Base-by-base conservation (phyloP, 768 basidiomycete genomes). In the Tylopilus rubrobrunneus region DNA sequence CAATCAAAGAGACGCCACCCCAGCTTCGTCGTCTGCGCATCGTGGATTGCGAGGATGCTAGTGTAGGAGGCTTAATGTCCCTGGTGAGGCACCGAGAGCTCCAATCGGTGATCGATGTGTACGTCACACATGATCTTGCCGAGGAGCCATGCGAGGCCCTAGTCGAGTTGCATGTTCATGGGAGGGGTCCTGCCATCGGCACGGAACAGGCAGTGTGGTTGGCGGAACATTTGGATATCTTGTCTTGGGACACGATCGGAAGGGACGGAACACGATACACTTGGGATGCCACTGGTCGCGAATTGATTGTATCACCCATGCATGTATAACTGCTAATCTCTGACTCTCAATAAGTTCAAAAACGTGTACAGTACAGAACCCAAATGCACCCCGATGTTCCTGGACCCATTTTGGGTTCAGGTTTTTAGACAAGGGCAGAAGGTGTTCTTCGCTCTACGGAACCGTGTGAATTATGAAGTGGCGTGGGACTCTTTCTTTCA, bases 241-340 rank as follows among this genome's bases (percentile, higher is more conserved):
- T 56, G 10, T n/a, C 31, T 45, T 56, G 56, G 55, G n/a, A 56
- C 11, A 56, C 56, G 1, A 27, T 25, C 15, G n/a, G 43, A 9
- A n/a, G 36, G 8, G 44, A 57, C 37, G 56, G 55, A 5, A 40
- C 29, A 25, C 42, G 10, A 25, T 56, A 56, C 23, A 36, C 21
- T 28, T 57, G 55, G 56, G 21, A 45, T 36, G 10, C 25, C n/a
- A 19, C 21, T 7, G 31, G 40, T 48, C 45, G 34, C 5, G 41
- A 37, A 36, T 34, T 56, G 53, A 23, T 21, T 7, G 43, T 48
- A 3, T 19, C 36, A 21, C 45, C 40, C 25, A 31, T 11, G 21
- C 25, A 31, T 11, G 21, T 19, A 36, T n/a, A 25, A 28, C 21
- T 48, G 44, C 36, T 4, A 27, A 8, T 31, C 9, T 11, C 8